A percentile compares a stretch with the other conserved stretches of the same genome.
phyloP scores from a whole-genome alignment of 177 flowering plant genomes.

The Vitis hybrid region DNA sequence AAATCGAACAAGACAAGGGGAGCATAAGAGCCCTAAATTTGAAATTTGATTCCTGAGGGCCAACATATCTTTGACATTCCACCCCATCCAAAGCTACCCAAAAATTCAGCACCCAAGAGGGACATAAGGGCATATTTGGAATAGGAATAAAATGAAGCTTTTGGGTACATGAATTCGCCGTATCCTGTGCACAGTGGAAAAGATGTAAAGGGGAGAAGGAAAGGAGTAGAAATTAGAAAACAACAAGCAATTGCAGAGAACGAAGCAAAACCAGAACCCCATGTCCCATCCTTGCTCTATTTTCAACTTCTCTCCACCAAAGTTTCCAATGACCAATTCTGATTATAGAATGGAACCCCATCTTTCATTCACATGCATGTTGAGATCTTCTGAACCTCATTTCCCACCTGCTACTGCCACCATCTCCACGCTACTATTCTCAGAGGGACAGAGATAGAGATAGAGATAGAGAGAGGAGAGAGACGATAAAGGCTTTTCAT shows the following conservation, averaged over 20 bases:
- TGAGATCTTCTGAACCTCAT: background rate
- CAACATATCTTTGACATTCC: no score
- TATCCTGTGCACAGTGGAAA: background rate
- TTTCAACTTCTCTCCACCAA: background rate
- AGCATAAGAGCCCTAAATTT: no score
- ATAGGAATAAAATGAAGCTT: background rate
- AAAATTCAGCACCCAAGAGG: background rate
- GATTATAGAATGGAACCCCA: constrained; percentile 8
- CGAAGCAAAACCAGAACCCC: background rate
- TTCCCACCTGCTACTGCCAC: background rate
- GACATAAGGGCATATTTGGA: background rate
- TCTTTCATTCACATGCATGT: constrained; percentile 8
- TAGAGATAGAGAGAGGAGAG: background rate
- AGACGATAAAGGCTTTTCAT: no score
- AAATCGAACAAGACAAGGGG: no score
- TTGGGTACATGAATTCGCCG: background rate
- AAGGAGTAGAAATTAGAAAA: background rate
- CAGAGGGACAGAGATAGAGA: background rate
- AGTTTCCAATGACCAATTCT: constrained; percentile 5
- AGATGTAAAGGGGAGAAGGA: background rate
- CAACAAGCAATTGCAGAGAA: constrained; percentile 1
- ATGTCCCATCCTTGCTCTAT: no score
- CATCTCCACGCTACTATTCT: background rate
- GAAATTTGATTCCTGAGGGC: background rate
- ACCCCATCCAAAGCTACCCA: no score